These are phyloP conservation scores for Trichoderma parareesei DNA, from an alignment of 495 filamentous ascomycete genomes.

Conservation along the genomic window DNA sequence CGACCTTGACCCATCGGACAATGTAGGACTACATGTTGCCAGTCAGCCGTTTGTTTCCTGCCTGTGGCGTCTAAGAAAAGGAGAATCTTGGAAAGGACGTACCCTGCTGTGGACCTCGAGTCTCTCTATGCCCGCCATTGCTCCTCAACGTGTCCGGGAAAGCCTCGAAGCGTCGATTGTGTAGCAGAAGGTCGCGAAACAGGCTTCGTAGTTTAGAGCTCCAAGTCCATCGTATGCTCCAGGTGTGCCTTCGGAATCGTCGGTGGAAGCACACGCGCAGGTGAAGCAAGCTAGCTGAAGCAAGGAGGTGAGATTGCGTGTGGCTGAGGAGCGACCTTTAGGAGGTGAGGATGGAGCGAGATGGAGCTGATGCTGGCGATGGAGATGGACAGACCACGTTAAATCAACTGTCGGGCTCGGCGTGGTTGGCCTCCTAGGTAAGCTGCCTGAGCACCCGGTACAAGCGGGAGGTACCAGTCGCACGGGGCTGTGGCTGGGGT, in stretches of 20 bases:
- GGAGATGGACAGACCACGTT: conserved; percentile 4
- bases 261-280: background rate
- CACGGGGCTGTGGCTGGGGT: background rate
- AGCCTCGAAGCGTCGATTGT: background rate
- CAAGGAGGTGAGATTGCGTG: background rate
- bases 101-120: conserved; percentile 97
- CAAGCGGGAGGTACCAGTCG: background rate
- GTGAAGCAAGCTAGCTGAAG: background rate
- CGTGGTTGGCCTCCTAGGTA: background rate
- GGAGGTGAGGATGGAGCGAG: background rate
- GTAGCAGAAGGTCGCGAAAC: background rate
- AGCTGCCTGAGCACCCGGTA: too few species aligned
- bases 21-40: conserved; percentile 69
- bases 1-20: conserved; percentile 91
- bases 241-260: background rate
- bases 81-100: conserved; percentile 19
- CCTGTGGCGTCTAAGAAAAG: background rate
- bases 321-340: background rate
- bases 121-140: conserved; percentile 93
- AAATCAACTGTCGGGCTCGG: background rate
- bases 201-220: conserved; percentile 5
- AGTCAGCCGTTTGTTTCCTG: conserved; percentile 11
- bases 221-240: background rate
- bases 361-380: conserved; percentile 1
- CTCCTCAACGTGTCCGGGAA: conserved; percentile 8